Conservation (phyloP, 768 basidiomycete genomes). For the Royoungia palumana region DNA sequence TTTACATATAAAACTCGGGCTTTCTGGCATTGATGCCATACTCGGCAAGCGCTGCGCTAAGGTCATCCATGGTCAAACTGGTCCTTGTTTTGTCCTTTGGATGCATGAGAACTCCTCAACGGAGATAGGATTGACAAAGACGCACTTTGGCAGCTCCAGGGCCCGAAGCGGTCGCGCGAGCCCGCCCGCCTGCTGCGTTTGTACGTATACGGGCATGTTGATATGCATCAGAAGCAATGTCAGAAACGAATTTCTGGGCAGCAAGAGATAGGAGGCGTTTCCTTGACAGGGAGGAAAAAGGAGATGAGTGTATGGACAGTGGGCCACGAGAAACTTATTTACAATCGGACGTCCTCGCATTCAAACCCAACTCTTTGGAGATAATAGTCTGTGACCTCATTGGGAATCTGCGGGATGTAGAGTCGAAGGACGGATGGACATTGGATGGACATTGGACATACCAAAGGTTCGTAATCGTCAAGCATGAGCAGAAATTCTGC, state of each 20-base stretch:
- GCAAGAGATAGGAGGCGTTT: conserved; percentile 94
- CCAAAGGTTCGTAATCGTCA: conserved; percentile 94
- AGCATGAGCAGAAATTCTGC: conserved; percentile 95
- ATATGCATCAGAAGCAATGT: conserved; percentile 94
- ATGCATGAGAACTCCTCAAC: conserved; percentile 5
- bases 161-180: conserved; percentile 52
- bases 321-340: conserved; percentile 27
- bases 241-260: conserved; percentile 96
- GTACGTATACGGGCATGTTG: conserved; percentile 96
- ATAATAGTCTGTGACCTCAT: conserved; percentile 97
- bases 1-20: conserved; percentile 86
- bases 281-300: conserved; percentile 41
- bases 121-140: conserved; percentile 5
- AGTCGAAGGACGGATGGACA: background rate
- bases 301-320: background rate
- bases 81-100: conserved; percentile 85
- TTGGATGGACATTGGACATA: conserved; percentile 35
- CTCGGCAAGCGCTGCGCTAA: conserved; percentile 88
- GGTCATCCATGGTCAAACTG: conserved; percentile 95
- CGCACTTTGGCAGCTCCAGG: conserved; percentile 63
- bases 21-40: conserved; percentile 94
- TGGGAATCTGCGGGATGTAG: conserved; percentile 68
- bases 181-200: conserved; percentile 74
- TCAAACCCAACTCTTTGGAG: conserved; percentile 95
- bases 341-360: conserved; percentile 92